phyloP scores from a whole-genome alignment of 2,329 filamentous ascomycete species.

The Cylindrodendrum hubeiense region DNA sequence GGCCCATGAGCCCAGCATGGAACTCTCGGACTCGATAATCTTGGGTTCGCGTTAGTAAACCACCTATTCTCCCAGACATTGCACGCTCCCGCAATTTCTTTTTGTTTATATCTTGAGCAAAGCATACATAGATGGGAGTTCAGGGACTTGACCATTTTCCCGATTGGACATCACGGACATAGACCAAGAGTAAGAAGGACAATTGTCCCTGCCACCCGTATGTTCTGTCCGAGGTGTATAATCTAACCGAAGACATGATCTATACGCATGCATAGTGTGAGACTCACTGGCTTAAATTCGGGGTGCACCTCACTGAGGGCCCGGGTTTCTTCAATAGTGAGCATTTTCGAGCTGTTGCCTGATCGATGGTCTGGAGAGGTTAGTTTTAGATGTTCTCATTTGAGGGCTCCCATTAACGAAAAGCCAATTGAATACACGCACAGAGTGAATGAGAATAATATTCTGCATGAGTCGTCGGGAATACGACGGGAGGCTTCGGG shows the following conservation, averaged over 20 bases:
- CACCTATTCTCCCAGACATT: background rate
- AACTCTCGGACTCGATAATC: conserved; percentile 31
- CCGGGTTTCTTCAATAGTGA: conserved; percentile 41
- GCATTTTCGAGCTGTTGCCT: conserved; percentile 31
- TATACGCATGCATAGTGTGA: background rate
- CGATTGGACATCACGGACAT: no score
- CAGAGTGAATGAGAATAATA: background rate
- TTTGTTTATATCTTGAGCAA: no score
- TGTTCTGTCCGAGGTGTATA: no score
- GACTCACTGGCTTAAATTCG: conserved; percentile 25
- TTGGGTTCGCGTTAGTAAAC: conserved; percentile 13
- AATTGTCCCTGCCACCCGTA: no score
- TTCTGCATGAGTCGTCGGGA: no score
- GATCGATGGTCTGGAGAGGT: background rate
- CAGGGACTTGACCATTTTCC: no score
- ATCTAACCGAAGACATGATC: background rate
- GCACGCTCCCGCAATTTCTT: no score
- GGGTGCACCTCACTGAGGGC: conserved; percentile 35
- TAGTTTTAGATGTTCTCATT: background rate
- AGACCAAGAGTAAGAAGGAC: no score
- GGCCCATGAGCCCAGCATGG: conserved; percentile 36
- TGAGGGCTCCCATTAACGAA: background rate
- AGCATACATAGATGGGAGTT: no score
- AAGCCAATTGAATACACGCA: background rate
- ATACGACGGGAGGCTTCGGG: no score